Evolutionary conservation across 495 filamentous ascomycete genomes (phyloP).

Genomic region (Rostrohypoxylon terebratum): DNA sequence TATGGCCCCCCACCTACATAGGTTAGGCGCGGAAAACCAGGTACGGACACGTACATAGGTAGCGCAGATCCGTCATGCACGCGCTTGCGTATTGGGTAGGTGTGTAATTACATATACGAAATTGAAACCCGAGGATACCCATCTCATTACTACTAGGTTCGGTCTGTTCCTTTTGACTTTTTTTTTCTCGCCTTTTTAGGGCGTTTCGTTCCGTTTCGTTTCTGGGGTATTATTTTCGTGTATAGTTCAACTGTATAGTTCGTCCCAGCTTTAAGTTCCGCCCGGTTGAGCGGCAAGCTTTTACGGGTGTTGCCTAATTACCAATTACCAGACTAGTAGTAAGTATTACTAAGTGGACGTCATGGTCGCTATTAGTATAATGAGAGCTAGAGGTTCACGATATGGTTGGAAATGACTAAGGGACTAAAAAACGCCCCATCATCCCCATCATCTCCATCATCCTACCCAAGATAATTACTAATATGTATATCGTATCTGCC

Average conservation of each 20-base stretch:
- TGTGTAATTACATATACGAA: constrained; percentile 10
- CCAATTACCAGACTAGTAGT: too few species aligned
- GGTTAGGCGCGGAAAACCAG: constrained; percentile 13
- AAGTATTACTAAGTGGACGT: too few species aligned
- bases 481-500: neutral
- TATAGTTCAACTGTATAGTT: too few species aligned
- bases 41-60: constrained; percentile 21
- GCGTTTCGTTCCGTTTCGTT: constrained; percentile 1
- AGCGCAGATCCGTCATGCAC: constrained; percentile 9
- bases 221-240: neutral
- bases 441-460: neutral
- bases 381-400: too few species aligned
- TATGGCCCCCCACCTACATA: neutral
- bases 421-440: neutral
- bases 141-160: neutral
- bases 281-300: too few species aligned
- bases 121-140: neutral
- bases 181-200: neutral
- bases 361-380: too few species aligned
- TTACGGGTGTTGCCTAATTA: too few species aligned
- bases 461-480: neutral
- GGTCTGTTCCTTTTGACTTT: neutral
- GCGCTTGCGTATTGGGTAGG: constrained; percentile 3
- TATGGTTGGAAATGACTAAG: too few species aligned
- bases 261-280: neutral